Evolutionary conservation across 2,329 filamentous ascomycete genomes (phyloP).

Genomic region (Didymella lethalis): DNA sequence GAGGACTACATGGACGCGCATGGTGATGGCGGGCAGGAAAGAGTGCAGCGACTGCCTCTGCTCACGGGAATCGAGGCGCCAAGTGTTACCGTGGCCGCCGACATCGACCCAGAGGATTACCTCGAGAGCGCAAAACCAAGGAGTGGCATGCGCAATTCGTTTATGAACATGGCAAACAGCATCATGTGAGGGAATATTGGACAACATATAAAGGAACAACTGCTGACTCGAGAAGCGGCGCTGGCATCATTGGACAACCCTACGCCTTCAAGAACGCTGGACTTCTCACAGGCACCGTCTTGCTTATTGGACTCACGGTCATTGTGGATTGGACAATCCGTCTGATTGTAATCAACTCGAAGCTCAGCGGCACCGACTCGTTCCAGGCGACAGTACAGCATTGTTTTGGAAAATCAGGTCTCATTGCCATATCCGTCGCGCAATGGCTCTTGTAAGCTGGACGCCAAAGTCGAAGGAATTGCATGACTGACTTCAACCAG

Average conservation of each 20-base stretch:
- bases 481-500: slow-evolving; percentile 44
- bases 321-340: slow-evolving; percentile 97
- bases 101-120: slow-evolving; percentile 65
- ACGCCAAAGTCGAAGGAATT: background rate
- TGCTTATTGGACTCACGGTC: slow-evolving; percentile 81
- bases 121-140: slow-evolving; percentile 75
- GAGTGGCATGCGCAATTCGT: slow-evolving; percentile 84
- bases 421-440: slow-evolving; percentile 88
- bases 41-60: slow-evolving; percentile 64
- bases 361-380: slow-evolving; percentile 89
- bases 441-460: slow-evolving; percentile 84
- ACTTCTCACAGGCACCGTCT: slow-evolving; percentile 76
- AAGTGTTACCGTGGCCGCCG: slow-evolving; percentile 72
- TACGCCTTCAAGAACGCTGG: slow-evolving; percentile 97
- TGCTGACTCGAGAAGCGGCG: slow-evolving; percentile 56
- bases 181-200: slow-evolving; percentile 69
- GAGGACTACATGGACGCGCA: slow-evolving; percentile 66
- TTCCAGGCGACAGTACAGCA: slow-evolving; percentile 96
- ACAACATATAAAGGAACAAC: background rate
- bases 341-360: slow-evolving; percentile 96
- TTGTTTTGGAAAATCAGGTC: slow-evolving; percentile 87
- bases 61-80: slow-evolving; percentile 78
- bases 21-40: slow-evolving; percentile 46
- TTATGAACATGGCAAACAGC: slow-evolving; percentile 99
- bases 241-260: slow-evolving; percentile 79